Conservation (phyloP, 2,329 filamentous ascomycete genomes). For the Alternaria consortialis region DNA sequence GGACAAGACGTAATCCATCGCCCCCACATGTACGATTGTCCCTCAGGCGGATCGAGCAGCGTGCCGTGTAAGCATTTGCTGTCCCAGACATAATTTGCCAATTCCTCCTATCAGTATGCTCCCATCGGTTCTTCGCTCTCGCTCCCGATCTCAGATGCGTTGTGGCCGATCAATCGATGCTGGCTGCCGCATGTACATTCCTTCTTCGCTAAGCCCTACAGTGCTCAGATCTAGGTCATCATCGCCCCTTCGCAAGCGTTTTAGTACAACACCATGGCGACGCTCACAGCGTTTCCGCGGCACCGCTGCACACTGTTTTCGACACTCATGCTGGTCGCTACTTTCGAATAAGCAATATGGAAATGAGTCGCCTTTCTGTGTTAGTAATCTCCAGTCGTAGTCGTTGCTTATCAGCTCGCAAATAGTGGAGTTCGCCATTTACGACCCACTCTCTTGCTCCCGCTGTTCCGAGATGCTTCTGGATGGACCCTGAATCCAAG, state of each 20-base stretch:
- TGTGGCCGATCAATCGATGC: neutral
- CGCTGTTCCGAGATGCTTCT: neutral
- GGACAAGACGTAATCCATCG: neutral
- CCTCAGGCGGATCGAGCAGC: too few species aligned
- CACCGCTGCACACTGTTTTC: neutral
- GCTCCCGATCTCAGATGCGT: neutral
- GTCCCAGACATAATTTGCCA: too few species aligned
- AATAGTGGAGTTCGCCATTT: neutral
- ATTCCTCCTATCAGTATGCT: neutral
- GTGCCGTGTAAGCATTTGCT: neutral
- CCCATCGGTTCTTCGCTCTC: neutral
- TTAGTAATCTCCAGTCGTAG: neutral
- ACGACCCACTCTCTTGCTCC: neutral
- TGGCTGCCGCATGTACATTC: conserved; percentile 7
- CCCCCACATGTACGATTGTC: neutral
- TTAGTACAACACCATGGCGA: neutral
- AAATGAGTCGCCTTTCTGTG: neutral
- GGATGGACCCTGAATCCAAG: neutral
- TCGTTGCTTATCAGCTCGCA: neutral
- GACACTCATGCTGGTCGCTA: neutral
- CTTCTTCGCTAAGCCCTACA: conserved; percentile 4
- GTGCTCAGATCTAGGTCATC: conserved; percentile 10
- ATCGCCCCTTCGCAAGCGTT: neutral
- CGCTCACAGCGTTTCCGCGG: conserved; percentile 1
- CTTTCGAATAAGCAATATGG: neutral